phyloP scores from a whole-genome alignment of 148 eudicot species.

The Camellia granthamiana region DNA sequence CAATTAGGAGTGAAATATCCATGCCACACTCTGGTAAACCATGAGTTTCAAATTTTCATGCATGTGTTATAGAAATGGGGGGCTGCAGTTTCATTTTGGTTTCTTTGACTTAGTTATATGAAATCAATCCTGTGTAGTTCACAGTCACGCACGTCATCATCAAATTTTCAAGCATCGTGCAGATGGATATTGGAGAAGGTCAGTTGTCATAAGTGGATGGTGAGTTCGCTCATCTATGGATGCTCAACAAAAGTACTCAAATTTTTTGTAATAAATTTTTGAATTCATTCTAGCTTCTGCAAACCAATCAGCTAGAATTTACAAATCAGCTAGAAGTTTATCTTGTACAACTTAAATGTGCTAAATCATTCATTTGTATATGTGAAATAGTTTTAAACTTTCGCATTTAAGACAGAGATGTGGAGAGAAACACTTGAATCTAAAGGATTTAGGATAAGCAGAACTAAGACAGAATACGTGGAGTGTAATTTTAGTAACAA shows the following conservation, averaged over 20 bases:
- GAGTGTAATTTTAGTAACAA: too few species aligned
- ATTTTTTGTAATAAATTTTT: not conserved
- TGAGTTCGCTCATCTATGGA: slow-evolving; percentile 31
- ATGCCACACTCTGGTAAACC: slow-evolving; percentile 24
- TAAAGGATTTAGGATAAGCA: too few species aligned
- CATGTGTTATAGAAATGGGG: slow-evolving; percentile 14
- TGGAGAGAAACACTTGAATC: too few species aligned
- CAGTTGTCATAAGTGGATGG: slow-evolving; percentile 47
- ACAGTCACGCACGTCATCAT: slow-evolving; percentile 29
- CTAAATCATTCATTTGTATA: not conserved
- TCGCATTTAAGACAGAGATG: too few species aligned
- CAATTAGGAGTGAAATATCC: slow-evolving; percentile 41
- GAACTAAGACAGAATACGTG: too few species aligned
- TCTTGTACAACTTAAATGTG: not conserved
- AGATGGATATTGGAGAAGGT: slow-evolving; percentile 49
- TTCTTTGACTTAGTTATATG: not conserved
- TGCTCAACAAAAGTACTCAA: not conserved
- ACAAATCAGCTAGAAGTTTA: not conserved
- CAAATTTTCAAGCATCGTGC: slow-evolving; percentile 43
- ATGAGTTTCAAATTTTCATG: not conserved
- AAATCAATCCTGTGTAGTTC: not conserved
- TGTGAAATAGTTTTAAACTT: not conserved
- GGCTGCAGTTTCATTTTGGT: not conserved
- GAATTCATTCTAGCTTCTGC: not conserved
- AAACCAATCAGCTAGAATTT: not conserved